Conservation (phyloP, 2,329 filamentous ascomycete species). For the Pseudogymnoascus sp. region DNA sequence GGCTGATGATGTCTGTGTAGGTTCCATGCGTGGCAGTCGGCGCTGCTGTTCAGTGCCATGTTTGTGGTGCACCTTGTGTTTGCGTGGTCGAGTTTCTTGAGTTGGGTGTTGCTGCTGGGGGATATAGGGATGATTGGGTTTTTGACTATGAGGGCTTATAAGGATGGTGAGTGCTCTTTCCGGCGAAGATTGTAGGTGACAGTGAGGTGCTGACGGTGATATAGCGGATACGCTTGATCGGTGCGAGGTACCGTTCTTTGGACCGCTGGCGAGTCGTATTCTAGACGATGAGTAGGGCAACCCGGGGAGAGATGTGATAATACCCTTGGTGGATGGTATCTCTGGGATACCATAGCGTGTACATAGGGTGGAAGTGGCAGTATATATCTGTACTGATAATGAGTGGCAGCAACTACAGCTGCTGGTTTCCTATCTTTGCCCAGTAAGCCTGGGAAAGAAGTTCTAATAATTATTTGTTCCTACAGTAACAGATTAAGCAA, state of each 20-base stretch:
- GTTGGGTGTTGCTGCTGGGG: slow-evolving; percentile 71
- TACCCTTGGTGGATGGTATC: not conserved
- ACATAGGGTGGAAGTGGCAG: not conserved
- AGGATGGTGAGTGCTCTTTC: slow-evolving; percentile 50
- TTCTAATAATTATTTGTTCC: not conserved
- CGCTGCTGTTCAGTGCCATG: slow-evolving; percentile 67
- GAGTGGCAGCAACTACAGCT: not conserved
- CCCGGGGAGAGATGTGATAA: not conserved
- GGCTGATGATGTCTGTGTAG: slow-evolving; percentile 36
- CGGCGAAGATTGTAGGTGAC: not conserved
- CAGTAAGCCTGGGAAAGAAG: not conserved
- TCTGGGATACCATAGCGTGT: not conserved
- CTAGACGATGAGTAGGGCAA: slow-evolving; percentile 66
- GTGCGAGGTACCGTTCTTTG: slow-evolving; percentile 75
- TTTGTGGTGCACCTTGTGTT: slow-evolving; percentile 79
- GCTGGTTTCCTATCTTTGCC: not conserved
- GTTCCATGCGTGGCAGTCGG: slow-evolving; percentile 95
- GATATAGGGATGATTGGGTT: slow-evolving; percentile 73
- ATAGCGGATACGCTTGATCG: slow-evolving; percentile 51
- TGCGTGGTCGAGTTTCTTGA: slow-evolving; percentile 75
- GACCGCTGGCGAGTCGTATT: slow-evolving; percentile 76
- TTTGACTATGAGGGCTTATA: slow-evolving; percentile 72
- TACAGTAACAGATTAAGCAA: not conserved
- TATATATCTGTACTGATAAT: slow-evolving; percentile 1
- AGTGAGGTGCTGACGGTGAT: slow-evolving; percentile 18